A percentile compares a stretch with the other conserved stretches of the same genome.
Evolutionary conservation across 441 rosid species (phyloP).

Genomic region (Codiaeum variegatum): DNA sequence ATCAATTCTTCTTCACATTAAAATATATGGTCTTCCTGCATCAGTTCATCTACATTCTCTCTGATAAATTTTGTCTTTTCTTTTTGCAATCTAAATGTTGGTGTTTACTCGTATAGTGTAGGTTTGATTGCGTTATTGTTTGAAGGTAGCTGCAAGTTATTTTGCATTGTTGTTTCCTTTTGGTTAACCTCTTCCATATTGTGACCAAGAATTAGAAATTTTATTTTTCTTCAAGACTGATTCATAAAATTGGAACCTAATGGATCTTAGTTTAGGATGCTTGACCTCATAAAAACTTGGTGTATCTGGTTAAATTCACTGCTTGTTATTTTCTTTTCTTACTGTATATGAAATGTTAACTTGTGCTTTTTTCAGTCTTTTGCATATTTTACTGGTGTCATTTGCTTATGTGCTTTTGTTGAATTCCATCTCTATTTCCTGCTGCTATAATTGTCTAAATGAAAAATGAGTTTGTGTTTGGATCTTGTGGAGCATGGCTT

Average conservation of each 20-base stretch:
- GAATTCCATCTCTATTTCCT: neutral
- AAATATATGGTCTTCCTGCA: neutral
- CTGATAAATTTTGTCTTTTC: neutral
- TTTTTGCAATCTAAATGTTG: neutral
- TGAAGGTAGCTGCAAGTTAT: neutral
- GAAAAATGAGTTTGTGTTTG: neutral
- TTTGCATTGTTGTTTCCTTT: neutral
- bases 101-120: neutral
- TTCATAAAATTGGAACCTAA: neutral
- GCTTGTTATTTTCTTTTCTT: neutral
- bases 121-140: neutral
- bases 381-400: neutral
- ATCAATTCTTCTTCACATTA: too few species aligned
- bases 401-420: constrained; percentile 1
- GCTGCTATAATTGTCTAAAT: neutral
- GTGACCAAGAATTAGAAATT: neutral
- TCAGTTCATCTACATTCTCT: neutral
- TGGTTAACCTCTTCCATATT: neutral
- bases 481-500: neutral
- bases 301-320: neutral
- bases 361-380: neutral
- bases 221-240: neutral
- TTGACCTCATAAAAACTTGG: neutral
- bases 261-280: neutral
- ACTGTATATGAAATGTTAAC: neutral